Evolutionary conservation across 768 basidiomycete species (phyloP), one percentile per base, ranked within the genome.

Genomic region (Hypholoma fasciculare): DNA sequence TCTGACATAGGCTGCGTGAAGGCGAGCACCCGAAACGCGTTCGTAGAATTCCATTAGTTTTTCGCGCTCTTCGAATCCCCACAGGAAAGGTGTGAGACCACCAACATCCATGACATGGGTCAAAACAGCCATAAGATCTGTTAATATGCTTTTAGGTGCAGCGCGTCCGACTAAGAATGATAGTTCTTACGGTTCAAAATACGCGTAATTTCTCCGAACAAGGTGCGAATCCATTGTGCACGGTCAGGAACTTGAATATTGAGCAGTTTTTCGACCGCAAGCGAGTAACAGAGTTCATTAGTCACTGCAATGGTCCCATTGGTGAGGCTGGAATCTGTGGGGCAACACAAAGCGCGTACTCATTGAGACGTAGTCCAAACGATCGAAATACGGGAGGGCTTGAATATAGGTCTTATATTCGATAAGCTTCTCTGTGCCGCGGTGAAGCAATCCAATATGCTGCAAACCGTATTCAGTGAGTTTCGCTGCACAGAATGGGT

Each of bases 11-110:
- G 96, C 96, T 5, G 94, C 88, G 68, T 99, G 96, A 67, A 99
- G 82, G 55, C 96, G 95, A 4, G 96, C 96, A 63, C 96, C 96
- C 8, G 96, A 98, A 40, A 98, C 96, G 56, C 96, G 94, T 76
- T 99, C 96, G 73, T 99, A 99, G 76, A 98, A 99, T 71, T 99
- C 96, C 96, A 98, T 98, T 62, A 98, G 86, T 80, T 99, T 99
- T 78, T 98, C 96, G 56, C 96, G 94, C 74, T 99, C 96, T 75
- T 98, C 96, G 81, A 98, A 98, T 66, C 96, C 96, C 95, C 96
- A 99, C 30, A 99, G 80, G 88, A 98, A 99, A 38, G 96, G 96
- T 2, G 96, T 99, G 9, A 99, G 85, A 58, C 94, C 96, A 71
- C 96, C 96, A 61, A 99, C 96, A 68, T 99, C 94, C 92, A 94